Conservation (phyloP, 441 rosid species). For the Raphanus hybrid region DNA sequence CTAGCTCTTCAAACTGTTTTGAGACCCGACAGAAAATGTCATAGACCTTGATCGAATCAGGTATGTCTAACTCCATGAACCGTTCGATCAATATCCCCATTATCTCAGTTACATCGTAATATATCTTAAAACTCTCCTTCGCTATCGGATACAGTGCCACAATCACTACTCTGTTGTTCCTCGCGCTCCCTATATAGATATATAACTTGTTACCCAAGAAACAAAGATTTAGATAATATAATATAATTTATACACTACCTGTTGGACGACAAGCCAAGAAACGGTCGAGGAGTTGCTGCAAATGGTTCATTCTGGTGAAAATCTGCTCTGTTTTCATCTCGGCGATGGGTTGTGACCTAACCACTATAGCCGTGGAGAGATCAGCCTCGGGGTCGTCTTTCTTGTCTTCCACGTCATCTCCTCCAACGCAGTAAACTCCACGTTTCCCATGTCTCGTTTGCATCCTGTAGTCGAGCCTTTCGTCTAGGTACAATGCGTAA, state of each 20-base stretch:
- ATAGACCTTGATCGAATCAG: conserved; percentile 64
- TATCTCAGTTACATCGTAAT: conserved; percentile 71
- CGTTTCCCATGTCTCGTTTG: conserved; percentile 64
- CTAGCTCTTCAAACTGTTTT: conserved; percentile 84
- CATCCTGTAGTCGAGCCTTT: conserved; percentile 77
- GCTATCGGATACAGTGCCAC: conserved; percentile 74
- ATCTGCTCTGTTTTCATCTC: conserved; percentile 63
- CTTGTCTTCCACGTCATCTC: conserved; percentile 45
- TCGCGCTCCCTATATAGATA: conserved; percentile 70
- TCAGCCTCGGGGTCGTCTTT: conserved; percentile 25
- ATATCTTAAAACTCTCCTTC: conserved; percentile 81
- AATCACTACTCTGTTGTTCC: conserved; percentile 63
- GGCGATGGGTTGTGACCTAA: conserved; percentile 51
- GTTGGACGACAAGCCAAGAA: conserved; percentile 89
- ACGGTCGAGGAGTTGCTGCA: conserved; percentile 83
- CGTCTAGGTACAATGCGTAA: conserved; percentile 77
- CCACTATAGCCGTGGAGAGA: conserved; percentile 29
- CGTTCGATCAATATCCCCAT: conserved; percentile 71
- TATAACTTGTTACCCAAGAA: background rate
- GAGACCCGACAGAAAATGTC: conserved; percentile 66
- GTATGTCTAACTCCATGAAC: conserved; percentile 75
- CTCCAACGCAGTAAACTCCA: conserved; percentile 50
- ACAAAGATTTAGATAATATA: background rate
- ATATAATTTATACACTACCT: conserved; percentile 48
- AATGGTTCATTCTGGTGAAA: conserved; percentile 64